Evolutionary conservation across 177 flowering plant genomes (phyloP).

Genomic region (Viscum album): DNA sequence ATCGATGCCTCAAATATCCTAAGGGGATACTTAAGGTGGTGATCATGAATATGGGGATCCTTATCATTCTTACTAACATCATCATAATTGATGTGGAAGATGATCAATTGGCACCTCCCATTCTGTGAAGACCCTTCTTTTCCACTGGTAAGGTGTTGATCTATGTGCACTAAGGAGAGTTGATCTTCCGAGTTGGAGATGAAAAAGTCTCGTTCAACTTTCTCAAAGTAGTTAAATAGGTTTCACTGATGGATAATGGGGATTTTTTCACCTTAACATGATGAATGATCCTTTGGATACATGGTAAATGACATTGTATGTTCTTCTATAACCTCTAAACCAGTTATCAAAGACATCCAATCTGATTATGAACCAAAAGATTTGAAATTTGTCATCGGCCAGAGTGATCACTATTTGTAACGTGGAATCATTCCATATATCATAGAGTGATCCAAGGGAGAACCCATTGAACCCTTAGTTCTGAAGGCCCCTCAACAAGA

Average conservation of each 20-base stretch:
- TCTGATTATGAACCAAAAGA: too few species aligned
- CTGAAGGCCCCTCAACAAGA: not conserved
- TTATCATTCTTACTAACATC: not conserved
- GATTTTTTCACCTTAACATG: not conserved
- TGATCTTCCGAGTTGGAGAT: not conserved
- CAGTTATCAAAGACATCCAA: not conserved
- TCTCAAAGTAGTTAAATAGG: not conserved
- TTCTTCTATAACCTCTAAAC: not conserved
- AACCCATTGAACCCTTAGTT: not conserved
- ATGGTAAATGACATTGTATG: not conserved
- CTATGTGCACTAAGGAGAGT: not conserved
- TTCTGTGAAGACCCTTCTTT: not conserved
- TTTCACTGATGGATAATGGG: not conserved
- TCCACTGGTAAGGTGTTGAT: not conserved
- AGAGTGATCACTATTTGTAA: too few species aligned
- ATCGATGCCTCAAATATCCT: not conserved
- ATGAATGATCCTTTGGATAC: too few species aligned
- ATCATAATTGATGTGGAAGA: not conserved
- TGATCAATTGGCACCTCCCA: not conserved
- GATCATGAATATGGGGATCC: not conserved
- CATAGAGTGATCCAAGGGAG: not conserved
- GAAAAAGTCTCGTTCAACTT: not conserved
- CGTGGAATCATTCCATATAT: not conserved
- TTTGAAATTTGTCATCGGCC: too few species aligned
- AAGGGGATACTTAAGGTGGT: not conserved